Evolutionary conservation across 257 asterid genomes (phyloP).

Genomic region (Ballota nigra): DNA sequence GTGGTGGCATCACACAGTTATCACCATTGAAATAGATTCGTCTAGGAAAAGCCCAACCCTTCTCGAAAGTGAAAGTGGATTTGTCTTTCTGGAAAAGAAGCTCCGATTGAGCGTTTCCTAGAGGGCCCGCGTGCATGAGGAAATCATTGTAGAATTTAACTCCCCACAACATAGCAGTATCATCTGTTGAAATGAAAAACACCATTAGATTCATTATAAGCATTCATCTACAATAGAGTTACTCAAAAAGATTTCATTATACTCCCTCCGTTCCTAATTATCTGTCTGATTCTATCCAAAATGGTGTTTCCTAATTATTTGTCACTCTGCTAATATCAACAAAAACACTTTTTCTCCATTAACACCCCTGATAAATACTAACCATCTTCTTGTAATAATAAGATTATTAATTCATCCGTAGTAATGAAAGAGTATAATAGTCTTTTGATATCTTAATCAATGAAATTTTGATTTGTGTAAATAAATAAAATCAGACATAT

Average conservation of each 20-base stretch:
- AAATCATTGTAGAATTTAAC: slow-evolving; percentile 57
- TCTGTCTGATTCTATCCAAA: no score
- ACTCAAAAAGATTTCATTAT: not conserved
- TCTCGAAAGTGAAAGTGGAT: slow-evolving; percentile 57
- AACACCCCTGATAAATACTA: no score
- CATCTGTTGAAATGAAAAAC: slow-evolving; percentile 33
- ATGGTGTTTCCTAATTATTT: no score
- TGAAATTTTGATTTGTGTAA: no score
- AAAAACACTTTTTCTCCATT: no score
- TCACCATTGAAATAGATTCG: slow-evolving; percentile 65
- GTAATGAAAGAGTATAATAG: no score
- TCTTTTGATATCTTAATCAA: no score
- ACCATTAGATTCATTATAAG: slow-evolving; percentile 7
- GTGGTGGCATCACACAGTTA: slow-evolving; percentile 68
- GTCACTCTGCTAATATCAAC: no score
- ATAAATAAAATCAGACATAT: no score
- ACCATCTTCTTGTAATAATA: not conserved
- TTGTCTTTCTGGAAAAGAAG: slow-evolving; percentile 58
- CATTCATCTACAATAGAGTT: not conserved
- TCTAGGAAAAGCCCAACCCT: slow-evolving; percentile 69
- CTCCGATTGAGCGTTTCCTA: slow-evolving; percentile 65
- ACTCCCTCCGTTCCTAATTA: no score
- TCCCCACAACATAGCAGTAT: slow-evolving; percentile 68
- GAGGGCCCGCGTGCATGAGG: slow-evolving; percentile 51
- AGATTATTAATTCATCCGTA: not conserved